Evolutionary conservation across 2,329 filamentous ascomycete genomes (phyloP), one percentile per base, ranked within the genome.

Genomic region (Magnaporthales sp.): DNA sequence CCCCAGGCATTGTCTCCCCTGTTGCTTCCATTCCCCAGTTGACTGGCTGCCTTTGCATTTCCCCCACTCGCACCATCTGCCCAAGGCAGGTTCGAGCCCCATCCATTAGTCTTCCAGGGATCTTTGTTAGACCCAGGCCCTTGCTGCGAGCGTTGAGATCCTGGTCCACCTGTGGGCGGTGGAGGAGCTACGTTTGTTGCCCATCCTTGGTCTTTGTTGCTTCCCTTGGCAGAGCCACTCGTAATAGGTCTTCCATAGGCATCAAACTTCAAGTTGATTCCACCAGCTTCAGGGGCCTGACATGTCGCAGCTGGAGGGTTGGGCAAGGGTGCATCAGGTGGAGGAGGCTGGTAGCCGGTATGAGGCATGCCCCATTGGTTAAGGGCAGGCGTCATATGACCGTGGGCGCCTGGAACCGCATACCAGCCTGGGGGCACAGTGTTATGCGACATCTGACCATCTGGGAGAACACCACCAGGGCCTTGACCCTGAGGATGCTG

Each of bases 111-210:
- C 51, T 61, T 30, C 64, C 64, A 66, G 11, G 64, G 54, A 15
- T 60, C 54, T 30, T 66, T 61, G 10, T 54, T 24, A 8, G 54
- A 11, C 10, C 22, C 29, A 11, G 19, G 19, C 22, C 3, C 51
- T 10, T 60, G 29, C 32, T 66, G 46, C 29, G 46, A 58, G 24
- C 19, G 27, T 19, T 31, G 26, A 32, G 63, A 64, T 54, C 63
- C 27, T 30, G 64, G 61, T 38, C 67, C 61, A 46, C n/a, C 61
- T 27, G 63, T 58, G 32, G 27, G 27, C 51, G 24, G 32, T 46
- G 46, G 46, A 24, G 75, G 75, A 0, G 70, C 72, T 38, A 77
- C 72, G 58, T 78, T 77, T 26, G 64, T 71, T 26, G 67, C 64
- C 71, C 70, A 71, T 24, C 66, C 70, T 56, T 67, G 63, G 15